Conservation (phyloP, 2,329 filamentous ascomycete genomes). For the Fusarium pseudocircinatum region DNA sequence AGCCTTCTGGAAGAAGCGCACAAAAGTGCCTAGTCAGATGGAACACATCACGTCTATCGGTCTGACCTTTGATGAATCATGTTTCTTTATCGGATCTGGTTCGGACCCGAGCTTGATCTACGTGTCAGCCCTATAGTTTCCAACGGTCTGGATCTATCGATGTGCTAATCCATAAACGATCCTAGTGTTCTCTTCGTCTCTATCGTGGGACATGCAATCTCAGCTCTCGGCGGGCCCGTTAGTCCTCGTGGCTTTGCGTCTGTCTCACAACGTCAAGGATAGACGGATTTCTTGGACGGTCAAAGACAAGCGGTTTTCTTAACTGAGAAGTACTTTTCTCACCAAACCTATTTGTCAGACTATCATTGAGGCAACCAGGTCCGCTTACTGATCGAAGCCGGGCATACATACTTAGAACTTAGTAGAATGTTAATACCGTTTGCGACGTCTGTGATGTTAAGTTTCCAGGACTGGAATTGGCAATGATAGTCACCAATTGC, state of each 20-base stretch:
- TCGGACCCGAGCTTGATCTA: constrained; percentile 10
- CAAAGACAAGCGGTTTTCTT: background rate
- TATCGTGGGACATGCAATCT: background rate
- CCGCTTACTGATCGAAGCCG: background rate
- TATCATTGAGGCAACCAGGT: background rate
- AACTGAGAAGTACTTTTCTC: background rate
- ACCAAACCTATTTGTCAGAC: background rate
- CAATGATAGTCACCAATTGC: no score
- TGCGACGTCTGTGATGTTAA: background rate
- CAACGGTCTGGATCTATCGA: background rate
- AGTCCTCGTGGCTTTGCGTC: background rate
- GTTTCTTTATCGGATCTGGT: background rate
- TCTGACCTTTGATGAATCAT: background rate
- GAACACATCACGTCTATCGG: background rate
- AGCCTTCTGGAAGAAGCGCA: background rate
- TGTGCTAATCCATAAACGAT: background rate
- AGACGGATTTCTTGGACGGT: background rate
- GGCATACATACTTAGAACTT: background rate
- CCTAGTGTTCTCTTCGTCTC: background rate
- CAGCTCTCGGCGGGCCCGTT: constrained; percentile 18
- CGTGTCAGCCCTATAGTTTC: constrained; percentile 22
- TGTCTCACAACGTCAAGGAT: background rate
- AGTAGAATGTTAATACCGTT: background rate
- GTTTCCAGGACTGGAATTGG: background rate
- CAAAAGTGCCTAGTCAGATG: background rate